phyloP scores from a whole-genome alignment of 148 eudicot genomes.

The Cornus controversa region DNA sequence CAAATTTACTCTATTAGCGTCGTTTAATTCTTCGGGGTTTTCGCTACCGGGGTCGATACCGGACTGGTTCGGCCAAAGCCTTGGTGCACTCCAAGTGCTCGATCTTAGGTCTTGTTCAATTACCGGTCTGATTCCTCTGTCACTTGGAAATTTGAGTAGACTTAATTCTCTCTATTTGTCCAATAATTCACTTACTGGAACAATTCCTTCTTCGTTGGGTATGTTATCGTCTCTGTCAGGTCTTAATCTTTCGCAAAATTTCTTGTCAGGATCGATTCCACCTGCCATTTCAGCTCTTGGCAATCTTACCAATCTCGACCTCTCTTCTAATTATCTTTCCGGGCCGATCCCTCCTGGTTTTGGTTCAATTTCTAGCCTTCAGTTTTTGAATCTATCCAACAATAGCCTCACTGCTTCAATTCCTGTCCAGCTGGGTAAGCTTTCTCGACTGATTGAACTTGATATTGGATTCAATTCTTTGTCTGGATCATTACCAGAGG shows the following conservation, averaged over 20 bases:
- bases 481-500: conserved; percentile 26
- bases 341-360: conserved; percentile 29
- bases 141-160: conserved; percentile 27
- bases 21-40: conserved; percentile 39
- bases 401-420: conserved; percentile 30
- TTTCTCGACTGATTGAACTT: conserved; percentile 29
- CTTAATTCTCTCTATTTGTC: conserved; percentile 26
- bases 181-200: conserved; percentile 28
- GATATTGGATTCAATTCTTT: conserved; percentile 31
- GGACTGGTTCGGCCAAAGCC: conserved; percentile 35
- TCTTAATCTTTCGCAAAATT: conserved; percentile 34
- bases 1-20: conserved; percentile 15
- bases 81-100: conserved; percentile 32
- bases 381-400: conserved; percentile 24
- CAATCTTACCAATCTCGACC: conserved; percentile 27
- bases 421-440: conserved; percentile 34
- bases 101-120: conserved; percentile 38
- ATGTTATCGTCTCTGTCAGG: conserved; percentile 17
- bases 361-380: conserved; percentile 26
- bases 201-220: conserved; percentile 28
- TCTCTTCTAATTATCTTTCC: conserved; percentile 34
- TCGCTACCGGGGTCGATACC: conserved; percentile 31
- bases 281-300: conserved; percentile 21
- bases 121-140: conserved; percentile 31
- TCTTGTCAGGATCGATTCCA: conserved; percentile 36